A percentile compares a stretch with the other conserved stretches of the same genome.
These are phyloP conservation scores for Dioszegia crocea DNA, from an alignment of 768 basidiomycete species.

Conservation along the genomic window DNA sequence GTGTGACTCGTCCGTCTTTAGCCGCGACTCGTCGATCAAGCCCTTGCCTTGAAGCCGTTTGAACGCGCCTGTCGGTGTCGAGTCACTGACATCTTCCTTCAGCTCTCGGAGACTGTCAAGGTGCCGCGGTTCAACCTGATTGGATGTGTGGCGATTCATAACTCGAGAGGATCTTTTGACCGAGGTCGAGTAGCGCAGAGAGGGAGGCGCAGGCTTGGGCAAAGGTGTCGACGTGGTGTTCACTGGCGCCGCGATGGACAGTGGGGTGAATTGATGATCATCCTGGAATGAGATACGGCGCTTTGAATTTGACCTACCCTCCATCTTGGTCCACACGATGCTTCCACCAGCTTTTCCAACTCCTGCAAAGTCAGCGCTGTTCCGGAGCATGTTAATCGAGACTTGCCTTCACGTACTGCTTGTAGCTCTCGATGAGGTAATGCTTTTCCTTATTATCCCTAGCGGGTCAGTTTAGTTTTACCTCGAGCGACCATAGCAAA, in stretches of 20 bases:
- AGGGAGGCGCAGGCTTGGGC: conserved; percentile 7
- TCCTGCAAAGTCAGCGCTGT: conserved; percentile 8
- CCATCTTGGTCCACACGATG: conserved; percentile 18
- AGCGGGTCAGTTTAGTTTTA: not conserved
- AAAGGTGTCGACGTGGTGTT: conserved; percentile 20
- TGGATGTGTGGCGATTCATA: conserved; percentile 4
- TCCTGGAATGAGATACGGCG: not conserved
- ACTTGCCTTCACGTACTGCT: conserved; percentile 23
- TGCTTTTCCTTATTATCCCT: conserved; percentile 32
- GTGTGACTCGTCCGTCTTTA: not conserved
- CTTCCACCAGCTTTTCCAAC: conserved; percentile 6
- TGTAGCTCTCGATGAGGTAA: conserved; percentile 13
- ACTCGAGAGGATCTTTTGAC: conserved; percentile 6
- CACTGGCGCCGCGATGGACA: not conserved
- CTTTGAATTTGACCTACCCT: conserved; percentile 8
- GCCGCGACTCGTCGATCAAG: too few species aligned
- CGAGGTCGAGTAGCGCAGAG: conserved; percentile 19
- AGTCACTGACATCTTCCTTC: conserved; percentile 1
- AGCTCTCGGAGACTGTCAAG: conserved; percentile 14
- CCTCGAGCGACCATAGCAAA: too few species aligned
- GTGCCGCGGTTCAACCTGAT: conserved; percentile 8
- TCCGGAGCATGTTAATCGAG: not conserved
- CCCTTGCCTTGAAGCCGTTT: conserved; percentile 5
- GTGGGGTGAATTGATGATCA: conserved; percentile 11
- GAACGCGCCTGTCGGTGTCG: conserved; percentile 22